Evolutionary conservation across 73 alveolate genomes (phyloP).

Genomic region (Paramecium tetraurelia): DNA sequence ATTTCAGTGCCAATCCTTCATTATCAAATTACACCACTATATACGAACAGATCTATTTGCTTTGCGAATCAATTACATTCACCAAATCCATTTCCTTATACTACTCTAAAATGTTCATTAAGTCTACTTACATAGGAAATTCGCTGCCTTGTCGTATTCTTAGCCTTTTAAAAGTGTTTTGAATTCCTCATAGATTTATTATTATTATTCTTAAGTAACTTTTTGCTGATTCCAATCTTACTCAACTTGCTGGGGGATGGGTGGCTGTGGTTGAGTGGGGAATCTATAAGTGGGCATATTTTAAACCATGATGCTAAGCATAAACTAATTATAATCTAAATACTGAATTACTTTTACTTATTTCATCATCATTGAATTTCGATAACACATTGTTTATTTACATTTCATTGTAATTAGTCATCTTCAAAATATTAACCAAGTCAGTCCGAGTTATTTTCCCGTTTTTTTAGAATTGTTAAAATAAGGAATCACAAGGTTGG

Average conservation of each 20-base stretch:
- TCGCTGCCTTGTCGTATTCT: neutral
- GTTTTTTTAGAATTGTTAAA: neutral
- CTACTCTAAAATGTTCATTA: neutral
- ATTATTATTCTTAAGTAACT: neutral
- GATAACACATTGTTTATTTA: neutral
- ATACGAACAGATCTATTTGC: slow-evolving; percentile 35
- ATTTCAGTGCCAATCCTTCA: slow-evolving; percentile 19
- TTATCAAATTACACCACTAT: slow-evolving; percentile 5
- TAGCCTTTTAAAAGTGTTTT: neutral
- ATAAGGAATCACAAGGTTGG: neutral
- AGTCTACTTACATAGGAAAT: neutral
- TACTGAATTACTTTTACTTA: slow-evolving; percentile 5
- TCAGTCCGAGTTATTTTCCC: neutral
- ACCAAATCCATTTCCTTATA: slow-evolving; percentile 18
- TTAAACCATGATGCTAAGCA: neutral
- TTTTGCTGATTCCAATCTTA: neutral
- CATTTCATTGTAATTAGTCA: neutral
- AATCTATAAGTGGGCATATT: neutral
- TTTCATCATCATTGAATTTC: neutral
- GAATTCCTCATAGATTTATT: slow-evolving; percentile 10
- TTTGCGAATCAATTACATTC: slow-evolving; percentile 26
- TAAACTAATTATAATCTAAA: neutral
- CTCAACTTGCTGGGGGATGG: neutral
- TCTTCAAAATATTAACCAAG: neutral
- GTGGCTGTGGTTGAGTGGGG: neutral